Evolutionary conservation across 2,329 filamentous ascomycete species (phyloP).

Genomic region (Zasmidium angulare): DNA sequence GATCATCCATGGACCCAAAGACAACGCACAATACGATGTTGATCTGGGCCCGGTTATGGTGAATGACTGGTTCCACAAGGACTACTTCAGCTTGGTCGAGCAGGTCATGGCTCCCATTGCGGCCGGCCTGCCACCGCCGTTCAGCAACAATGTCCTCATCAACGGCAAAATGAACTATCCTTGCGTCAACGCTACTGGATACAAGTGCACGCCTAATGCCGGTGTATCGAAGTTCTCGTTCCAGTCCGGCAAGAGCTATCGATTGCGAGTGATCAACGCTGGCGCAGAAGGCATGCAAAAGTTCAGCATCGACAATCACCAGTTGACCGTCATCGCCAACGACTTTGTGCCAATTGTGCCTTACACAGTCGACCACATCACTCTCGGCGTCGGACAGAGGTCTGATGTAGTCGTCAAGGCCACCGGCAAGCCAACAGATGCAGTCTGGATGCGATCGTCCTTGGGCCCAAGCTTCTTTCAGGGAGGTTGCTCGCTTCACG

Average conservation of each 20-base stretch:
- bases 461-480: conserved; percentile 62
- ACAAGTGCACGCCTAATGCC: conserved; percentile 33
- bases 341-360: conserved; percentile 46
- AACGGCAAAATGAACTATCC: conserved; percentile 32
- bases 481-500: conserved; percentile 25
- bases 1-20: conserved; percentile 44
- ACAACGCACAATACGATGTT: conserved; percentile 43
- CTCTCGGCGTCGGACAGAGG: conserved; percentile 60
- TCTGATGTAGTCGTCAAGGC: conserved; percentile 48
- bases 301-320: conserved; percentile 50
- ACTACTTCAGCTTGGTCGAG: conserved; percentile 33
- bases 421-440: conserved; percentile 27
- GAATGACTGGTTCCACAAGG: conserved; percentile 45
- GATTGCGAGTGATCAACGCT: conserved; percentile 44
- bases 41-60: conserved; percentile 45
- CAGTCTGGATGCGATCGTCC: conserved; percentile 40
- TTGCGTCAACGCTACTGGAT: conserved; percentile 30
- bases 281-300: conserved; percentile 44
- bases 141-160: conserved; percentile 30
- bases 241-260: conserved; percentile 41
- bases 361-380: conserved; percentile 40
- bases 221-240: conserved; percentile 40
- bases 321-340: conserved; percentile 43
- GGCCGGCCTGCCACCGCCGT: conserved; percentile 24
- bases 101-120: conserved; percentile 31